These are phyloP conservation scores for Drechmeria coniospora DNA, from an alignment of 2,329 filamentous ascomycete genomes.

Conservation along the genomic window DNA sequence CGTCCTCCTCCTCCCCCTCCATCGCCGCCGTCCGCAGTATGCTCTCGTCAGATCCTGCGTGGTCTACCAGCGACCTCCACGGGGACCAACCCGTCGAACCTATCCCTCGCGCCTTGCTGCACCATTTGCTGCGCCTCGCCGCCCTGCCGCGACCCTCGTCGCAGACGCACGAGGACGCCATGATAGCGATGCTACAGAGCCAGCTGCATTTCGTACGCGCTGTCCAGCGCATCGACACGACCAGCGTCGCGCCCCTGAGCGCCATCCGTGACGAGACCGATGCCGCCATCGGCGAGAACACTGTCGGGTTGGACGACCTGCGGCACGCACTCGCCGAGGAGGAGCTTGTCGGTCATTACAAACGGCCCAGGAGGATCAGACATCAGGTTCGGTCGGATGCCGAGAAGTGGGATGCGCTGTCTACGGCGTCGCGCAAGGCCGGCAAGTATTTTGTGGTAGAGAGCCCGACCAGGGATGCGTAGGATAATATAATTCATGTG, in stretches of 20 bases:
- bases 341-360: slow-evolving; percentile 40
- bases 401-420: slow-evolving; percentile 58
- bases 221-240: slow-evolving; percentile 65
- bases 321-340: slow-evolving; percentile 43
- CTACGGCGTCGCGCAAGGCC: slow-evolving; percentile 46
- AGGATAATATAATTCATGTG: not conserved
- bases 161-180: slow-evolving; percentile 45
- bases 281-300: slow-evolving; percentile 42
- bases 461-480: slow-evolving; percentile 31
- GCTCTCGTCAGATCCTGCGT: slow-evolving; percentile 52
- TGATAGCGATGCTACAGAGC: slow-evolving; percentile 60
- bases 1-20: slow-evolving; percentile 2
- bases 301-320: slow-evolving; percentile 43
- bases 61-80: slow-evolving; percentile 64
- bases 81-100: slow-evolving; percentile 14
- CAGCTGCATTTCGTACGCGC: slow-evolving; percentile 86
- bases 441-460: slow-evolving; percentile 69
- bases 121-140: slow-evolving; percentile 76
- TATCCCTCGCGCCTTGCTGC: slow-evolving; percentile 54
- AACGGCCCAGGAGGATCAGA: slow-evolving; percentile 24
- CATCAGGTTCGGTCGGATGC: slow-evolving; percentile 25
- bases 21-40: slow-evolving; percentile 21
- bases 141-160: slow-evolving; percentile 61
- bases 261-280: slow-evolving; percentile 70
- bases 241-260: slow-evolving; percentile 54